Evolutionary conservation across 768 basidiomycete genomes (phyloP).

Genomic region (Galerina sulciceps): DNA sequence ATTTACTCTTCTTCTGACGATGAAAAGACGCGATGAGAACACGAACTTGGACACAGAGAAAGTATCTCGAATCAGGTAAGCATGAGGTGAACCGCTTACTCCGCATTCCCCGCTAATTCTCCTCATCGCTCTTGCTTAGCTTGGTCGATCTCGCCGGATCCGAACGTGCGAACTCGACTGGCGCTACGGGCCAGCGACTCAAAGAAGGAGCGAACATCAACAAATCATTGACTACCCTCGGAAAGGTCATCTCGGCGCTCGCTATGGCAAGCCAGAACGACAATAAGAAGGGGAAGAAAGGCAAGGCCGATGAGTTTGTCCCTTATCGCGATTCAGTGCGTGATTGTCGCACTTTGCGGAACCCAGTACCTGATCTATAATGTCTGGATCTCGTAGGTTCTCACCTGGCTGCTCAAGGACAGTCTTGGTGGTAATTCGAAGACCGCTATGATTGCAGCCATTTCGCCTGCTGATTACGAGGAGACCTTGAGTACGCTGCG

Average conservation of each 20-base stretch:
- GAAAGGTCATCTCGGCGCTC: slow-evolving; percentile 94
- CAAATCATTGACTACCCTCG: slow-evolving; percentile 96
- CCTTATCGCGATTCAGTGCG: slow-evolving; percentile 97
- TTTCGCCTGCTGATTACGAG: slow-evolving; percentile 98
- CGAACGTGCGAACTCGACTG: slow-evolving; percentile 96
- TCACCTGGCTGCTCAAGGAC: slow-evolving; percentile 98
- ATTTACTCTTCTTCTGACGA: slow-evolving; percentile 92
- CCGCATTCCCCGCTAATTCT: slow-evolving; percentile 5
- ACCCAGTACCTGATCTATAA: slow-evolving; percentile 4
- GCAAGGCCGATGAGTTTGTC: slow-evolving; percentile 88
- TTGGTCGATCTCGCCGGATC: slow-evolving; percentile 97
- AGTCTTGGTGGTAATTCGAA: slow-evolving; percentile 96
- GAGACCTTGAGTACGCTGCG: slow-evolving; percentile 96
- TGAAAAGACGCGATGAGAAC: slow-evolving; percentile 83
- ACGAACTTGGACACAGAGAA: slow-evolving; percentile 96
- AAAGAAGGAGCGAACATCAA: slow-evolving; percentile 99
- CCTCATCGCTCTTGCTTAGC: slow-evolving; percentile 38
- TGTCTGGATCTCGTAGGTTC: slow-evolving; percentile 56
- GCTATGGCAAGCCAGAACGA: slow-evolving; percentile 70
- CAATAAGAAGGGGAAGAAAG: slow-evolving; percentile 87
- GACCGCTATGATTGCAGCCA: slow-evolving; percentile 99
- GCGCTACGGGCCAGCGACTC: slow-evolving; percentile 92
- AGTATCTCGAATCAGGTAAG: slow-evolving; percentile 94
- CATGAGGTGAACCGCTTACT: slow-evolving; percentile 7
- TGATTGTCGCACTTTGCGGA: slow-evolving; percentile 19